A percentile compares a stretch with the other conserved stretches of the same genome.
Evolutionary conservation across 2,329 filamentous ascomycete genomes (phyloP).

Genomic region (Penicillium glabrum): DNA sequence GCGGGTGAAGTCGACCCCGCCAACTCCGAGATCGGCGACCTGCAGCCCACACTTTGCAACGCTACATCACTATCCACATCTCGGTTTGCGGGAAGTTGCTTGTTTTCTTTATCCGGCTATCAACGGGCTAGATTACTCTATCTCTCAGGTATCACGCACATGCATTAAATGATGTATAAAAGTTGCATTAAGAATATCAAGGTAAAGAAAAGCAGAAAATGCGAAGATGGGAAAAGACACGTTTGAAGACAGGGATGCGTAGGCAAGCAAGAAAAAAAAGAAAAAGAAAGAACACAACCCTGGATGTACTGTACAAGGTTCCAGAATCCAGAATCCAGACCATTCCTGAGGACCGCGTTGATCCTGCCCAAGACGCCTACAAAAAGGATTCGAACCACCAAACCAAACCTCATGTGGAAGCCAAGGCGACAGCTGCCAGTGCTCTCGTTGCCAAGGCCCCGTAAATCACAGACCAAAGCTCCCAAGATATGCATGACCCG

Average conservation of each 20-base stretch:
- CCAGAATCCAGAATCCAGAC: slow-evolving; percentile 7
- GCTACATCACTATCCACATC: slow-evolving; percentile 2
- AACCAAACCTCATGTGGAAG: slow-evolving; percentile 13
- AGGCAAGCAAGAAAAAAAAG: slow-evolving; percentile 6
- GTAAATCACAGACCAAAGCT: slow-evolving; percentile 28
- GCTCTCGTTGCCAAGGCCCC: slow-evolving; percentile 9
- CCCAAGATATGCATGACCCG: slow-evolving; percentile 33
- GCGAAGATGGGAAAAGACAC: not conserved
- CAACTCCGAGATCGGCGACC: slow-evolving; percentile 26
- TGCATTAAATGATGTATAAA: slow-evolving; percentile 25
- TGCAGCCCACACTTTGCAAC: slow-evolving; percentile 5
- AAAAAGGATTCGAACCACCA: slow-evolving; percentile 16
- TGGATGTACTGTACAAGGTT: slow-evolving; percentile 24
- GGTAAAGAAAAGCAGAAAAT: not conserved
- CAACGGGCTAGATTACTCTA: not conserved
- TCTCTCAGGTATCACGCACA: not conserved
- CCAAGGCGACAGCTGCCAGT: slow-evolving; percentile 5
- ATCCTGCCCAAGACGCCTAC: slow-evolving; percentile 19
- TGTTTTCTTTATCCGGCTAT: not conserved
- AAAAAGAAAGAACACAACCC: slow-evolving; percentile 17
- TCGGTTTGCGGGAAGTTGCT: not conserved
- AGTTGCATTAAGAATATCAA: slow-evolving; percentile 9
- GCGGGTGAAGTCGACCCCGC: slow-evolving; percentile 26
- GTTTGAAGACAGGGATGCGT: slow-evolving; percentile 1
- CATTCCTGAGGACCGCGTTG: slow-evolving; percentile 10